A percentile compares a stretch with the other conserved stretches of the same genome.
Evolutionary conservation across 768 basidiomycete genomes (phyloP).

Genomic region (Arthromyces matolae): DNA sequence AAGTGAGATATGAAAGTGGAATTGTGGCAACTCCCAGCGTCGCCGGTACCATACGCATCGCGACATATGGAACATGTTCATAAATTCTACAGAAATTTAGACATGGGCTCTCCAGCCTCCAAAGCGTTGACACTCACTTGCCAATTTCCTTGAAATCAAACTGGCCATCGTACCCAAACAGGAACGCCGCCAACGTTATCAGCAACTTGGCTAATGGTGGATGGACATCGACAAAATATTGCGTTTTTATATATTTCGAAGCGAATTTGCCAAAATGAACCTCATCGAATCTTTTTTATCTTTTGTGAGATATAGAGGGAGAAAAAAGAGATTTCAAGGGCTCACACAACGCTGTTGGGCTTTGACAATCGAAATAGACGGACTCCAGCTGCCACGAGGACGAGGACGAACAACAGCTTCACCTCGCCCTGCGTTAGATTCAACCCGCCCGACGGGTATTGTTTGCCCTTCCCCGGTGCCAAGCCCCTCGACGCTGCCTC

Average conservation of each 20-base stretch:
- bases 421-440: conserved; percentile 69
- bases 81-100: conserved; percentile 52
- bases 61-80: conserved; percentile 87
- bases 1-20: conserved; percentile 88
- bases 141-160: conserved; percentile 99
- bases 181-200: conserved; percentile 85
- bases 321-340: conserved; percentile 18
- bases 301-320: background rate
- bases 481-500: conserved; percentile 67
- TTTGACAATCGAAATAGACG: conserved; percentile 81
- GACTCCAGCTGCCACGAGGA: conserved; percentile 73
- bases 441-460: conserved; percentile 55
- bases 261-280: conserved; percentile 99
- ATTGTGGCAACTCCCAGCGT: conserved; percentile 84
- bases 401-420: conserved; percentile 65
- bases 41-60: conserved; percentile 96
- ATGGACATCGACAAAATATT: conserved; percentile 93
- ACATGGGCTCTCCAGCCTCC: background rate
- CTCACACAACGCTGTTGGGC: conserved; percentile 91
- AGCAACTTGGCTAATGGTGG: conserved; percentile 95
- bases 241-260: conserved; percentile 86
- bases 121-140: conserved; percentile 59
- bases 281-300: conserved; percentile 91
- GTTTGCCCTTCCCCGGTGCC: conserved; percentile 44
- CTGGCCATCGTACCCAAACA: conserved; percentile 85